Base-by-base conservation (phyloP, 805 yeast species). In the Debaryomyces hansenii region DNA sequence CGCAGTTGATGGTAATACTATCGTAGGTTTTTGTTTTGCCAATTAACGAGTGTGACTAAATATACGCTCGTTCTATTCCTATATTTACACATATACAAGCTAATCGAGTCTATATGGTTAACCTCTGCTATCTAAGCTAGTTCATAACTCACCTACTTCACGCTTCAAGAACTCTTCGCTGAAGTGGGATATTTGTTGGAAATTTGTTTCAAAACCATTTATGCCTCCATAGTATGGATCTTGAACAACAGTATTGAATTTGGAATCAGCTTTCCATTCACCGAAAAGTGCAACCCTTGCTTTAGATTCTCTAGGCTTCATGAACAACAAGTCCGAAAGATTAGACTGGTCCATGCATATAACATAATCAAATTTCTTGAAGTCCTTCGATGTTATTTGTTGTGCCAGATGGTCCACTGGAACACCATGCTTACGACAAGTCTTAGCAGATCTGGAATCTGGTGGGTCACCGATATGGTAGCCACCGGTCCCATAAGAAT, bases 191-290 rank as follows among this genome's bases (percentile, higher is more conserved):
- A 90, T 75, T 60, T 91, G 98, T 46, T 77, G 61, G 61, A 83
- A 91, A 64, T 87, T 89, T 46, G 71, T 75, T 63, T 89, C 94
- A 61, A 91, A 91, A 1, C 97, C 96, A 53, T 80, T 77, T 16
- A 68, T 69, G 0, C 95, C 96, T 4, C 97, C 97, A 59, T 91
- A 92, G 64, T 92, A 91, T 1, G 98, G 98, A 63, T 91, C 98
- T 45, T 82, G 87, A 5, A 91, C 91, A 29, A 87, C 80, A 31
- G 65, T 72, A 15, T 72, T 72, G 49, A 76, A 79, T 35, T 68
- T 63, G 1, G 64, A 51, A 56, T 80, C 81, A 0, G 80, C 78
- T 47, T 80, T 75, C 84, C 90, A 91, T n/a, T 85, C 81, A 0
- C 97, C 97, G 71, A 91, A 91, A 46, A 90, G 60, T 43, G 67